Conservation (phyloP, 345 rosid genomes). For the Zanthoxylum bungeanum region DNA sequence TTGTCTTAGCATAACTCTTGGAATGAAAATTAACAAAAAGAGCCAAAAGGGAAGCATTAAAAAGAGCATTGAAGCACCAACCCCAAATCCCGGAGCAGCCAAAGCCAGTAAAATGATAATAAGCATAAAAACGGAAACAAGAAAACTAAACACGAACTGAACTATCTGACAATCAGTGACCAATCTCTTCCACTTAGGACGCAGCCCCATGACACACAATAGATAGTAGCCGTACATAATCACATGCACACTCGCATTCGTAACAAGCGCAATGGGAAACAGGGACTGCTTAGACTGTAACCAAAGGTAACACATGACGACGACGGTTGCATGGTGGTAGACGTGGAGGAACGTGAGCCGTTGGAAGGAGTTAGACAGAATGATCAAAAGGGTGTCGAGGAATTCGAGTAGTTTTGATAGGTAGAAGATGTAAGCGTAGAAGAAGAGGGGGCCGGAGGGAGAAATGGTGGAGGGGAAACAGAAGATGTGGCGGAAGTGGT, state of each 20-base stretch:
- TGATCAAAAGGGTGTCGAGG: conserved; percentile 54
- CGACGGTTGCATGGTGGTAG: conserved; percentile 72
- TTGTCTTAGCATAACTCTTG: conserved; percentile 36
- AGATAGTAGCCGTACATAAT: conserved; percentile 69
- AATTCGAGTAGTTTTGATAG: conserved; percentile 70
- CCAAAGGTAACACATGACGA: conserved; percentile 74
- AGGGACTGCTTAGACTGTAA: conserved; percentile 50
- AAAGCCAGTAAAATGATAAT: conserved; percentile 38
- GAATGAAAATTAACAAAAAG: conserved; percentile 60
- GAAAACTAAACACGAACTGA: conserved; percentile 65
- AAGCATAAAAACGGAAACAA: conserved; percentile 49
- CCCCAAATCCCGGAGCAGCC: conserved; percentile 74
- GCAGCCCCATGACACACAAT: conserved; percentile 47
- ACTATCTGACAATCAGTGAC: conserved; percentile 75
- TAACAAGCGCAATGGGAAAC: conserved; percentile 55
- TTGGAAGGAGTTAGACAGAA: conserved; percentile 42
- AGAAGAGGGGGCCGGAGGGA: conserved; percentile 55
- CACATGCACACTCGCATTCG: conserved; percentile 63
- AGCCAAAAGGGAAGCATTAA: conserved; percentile 62
- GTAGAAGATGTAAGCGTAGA: conserved; percentile 72
- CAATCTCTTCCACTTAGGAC: conserved; percentile 75
- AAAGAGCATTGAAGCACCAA: conserved; percentile 61
- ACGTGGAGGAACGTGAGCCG: conserved; percentile 85
- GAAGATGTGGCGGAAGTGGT: conserved; percentile 19
- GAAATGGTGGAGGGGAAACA: conserved; percentile 47